Evolutionary conservation across 306 rosid species (phyloP).

Genomic region (Vigna hirtella): DNA sequence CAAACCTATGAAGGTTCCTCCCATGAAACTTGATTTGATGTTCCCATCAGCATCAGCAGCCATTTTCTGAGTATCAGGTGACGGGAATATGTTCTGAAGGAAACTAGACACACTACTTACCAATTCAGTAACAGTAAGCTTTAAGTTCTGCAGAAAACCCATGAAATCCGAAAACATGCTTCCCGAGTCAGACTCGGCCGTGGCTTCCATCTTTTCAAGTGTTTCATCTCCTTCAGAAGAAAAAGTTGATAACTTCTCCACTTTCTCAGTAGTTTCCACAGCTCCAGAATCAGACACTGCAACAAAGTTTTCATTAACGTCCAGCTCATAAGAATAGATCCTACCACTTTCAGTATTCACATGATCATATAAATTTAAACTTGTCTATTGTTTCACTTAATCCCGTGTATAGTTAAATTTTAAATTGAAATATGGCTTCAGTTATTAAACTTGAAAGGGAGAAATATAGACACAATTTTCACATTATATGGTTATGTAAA

Average conservation of each 20-base stretch:
- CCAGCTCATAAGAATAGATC: not conserved
- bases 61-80: constrained; percentile 26
- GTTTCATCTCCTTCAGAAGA: constrained; percentile 22
- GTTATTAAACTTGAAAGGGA: not conserved
- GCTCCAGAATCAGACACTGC: constrained; percentile 44
- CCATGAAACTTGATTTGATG: constrained; percentile 33
- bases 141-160: constrained; percentile 50
- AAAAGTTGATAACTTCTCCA: not conserved
- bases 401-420: not conserved
- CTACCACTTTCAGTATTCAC: not conserved
- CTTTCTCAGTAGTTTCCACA: not conserved
- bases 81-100: constrained; percentile 63
- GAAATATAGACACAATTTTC: not conserved
- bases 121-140: constrained; percentile 53
- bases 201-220: not conserved
- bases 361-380: not conserved
- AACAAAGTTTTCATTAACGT: constrained; percentile 31
- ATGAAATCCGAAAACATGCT: constrained; percentile 24
- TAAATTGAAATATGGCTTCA: not conserved
- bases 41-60: constrained; percentile 48
- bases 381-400: not conserved
- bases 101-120: constrained; percentile 50
- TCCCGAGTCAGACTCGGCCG: not conserved
- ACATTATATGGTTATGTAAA: not conserved
- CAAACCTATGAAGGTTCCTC: constrained; percentile 73